A percentile compares a stretch with the other conserved stretches of the same genome.
Conservation (phyloP, 1,284 basidiomycete species). For the Cystobasidium slooffiae region DNA sequence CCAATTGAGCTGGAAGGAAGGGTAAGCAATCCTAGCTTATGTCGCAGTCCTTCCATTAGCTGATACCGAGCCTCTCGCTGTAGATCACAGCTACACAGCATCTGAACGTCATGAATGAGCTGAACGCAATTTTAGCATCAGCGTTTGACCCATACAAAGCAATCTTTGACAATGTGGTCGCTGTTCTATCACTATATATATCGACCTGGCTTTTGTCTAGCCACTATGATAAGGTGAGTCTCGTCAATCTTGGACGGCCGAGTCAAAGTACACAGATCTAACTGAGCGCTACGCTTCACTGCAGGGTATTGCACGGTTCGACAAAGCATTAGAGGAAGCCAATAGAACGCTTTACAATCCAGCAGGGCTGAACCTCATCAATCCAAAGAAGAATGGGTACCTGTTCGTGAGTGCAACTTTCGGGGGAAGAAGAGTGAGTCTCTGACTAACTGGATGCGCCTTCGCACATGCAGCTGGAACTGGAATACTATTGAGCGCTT, state of each 20-base stretch:
- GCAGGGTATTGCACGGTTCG: conserved; percentile 76
- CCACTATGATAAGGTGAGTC: conserved; percentile 74
- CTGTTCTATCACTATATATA: conserved; percentile 75
- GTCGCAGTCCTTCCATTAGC: not conserved
- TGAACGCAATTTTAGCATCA: conserved; percentile 57
- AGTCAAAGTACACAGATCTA: not conserved
- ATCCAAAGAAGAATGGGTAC: conserved; percentile 77
- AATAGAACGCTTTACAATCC: conserved; percentile 76
- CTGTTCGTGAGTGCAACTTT: conserved; percentile 68
- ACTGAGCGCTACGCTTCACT: not conserved
- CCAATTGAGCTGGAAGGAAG: conserved; percentile 60
- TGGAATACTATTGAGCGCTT: conserved; percentile 55
- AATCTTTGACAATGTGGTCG: conserved; percentile 61
- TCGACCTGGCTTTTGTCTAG: conserved; percentile 67
- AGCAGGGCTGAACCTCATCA: conserved; percentile 76
- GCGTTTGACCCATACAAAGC: conserved; percentile 58
- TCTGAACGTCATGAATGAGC: conserved; percentile 56
- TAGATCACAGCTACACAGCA: conserved; percentile 58
- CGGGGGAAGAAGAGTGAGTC: not conserved
- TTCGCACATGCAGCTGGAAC: conserved; percentile 54
- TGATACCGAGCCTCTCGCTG: not conserved
- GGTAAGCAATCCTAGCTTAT: conserved; percentile 49
- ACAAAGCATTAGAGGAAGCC: conserved; percentile 65
- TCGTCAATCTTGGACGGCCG: not conserved
- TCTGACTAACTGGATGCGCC: not conserved